phyloP scores from a whole-genome alignment of 2,329 filamentous ascomycete genomes.

The Chaetomiaceae sp. region DNA sequence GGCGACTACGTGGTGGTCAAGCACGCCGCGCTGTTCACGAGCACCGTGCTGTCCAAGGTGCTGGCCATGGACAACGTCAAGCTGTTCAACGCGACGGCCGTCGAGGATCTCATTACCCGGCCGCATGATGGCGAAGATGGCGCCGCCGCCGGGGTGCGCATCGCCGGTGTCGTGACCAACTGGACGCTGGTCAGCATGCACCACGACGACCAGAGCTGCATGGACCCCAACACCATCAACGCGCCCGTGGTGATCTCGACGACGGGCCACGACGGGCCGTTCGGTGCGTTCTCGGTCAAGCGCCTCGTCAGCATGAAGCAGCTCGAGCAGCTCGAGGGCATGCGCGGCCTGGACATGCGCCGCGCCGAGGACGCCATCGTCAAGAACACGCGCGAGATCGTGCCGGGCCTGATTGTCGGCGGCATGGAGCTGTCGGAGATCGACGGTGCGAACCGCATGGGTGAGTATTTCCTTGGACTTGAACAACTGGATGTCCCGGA shows the following conservation, averaged over 20 bases:
- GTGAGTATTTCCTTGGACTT: no score
- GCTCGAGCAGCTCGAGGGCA: conserved; percentile 78
- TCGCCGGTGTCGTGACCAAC: conserved; percentile 90
- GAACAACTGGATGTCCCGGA: neutral
- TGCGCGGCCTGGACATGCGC: conserved; percentile 93
- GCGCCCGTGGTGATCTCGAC: conserved; percentile 82
- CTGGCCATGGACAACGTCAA: conserved; percentile 84
- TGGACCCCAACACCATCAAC: conserved; percentile 97
- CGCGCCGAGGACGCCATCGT: conserved; percentile 87
- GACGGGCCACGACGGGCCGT: conserved; percentile 85
- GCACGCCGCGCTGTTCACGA: conserved; percentile 89
- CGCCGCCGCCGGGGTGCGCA: conserved; percentile 50
- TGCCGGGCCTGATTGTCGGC: conserved; percentile 83
- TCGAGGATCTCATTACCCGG: conserved; percentile 89
- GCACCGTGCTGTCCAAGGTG: conserved; percentile 77
- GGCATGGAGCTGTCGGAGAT: conserved; percentile 92
- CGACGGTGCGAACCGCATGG: conserved; percentile 89
- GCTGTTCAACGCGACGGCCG: conserved; percentile 89
- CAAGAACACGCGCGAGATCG: conserved; percentile 81
- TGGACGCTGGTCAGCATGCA: conserved; percentile 89
- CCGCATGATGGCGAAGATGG: conserved; percentile 39
- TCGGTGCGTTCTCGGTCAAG: conserved; percentile 88
- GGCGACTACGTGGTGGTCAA: conserved; percentile 87
- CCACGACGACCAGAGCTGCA: conserved; percentile 86
- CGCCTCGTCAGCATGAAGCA: conserved; percentile 82